Base-by-base conservation (phyloP, 495 filamentous ascomycete genomes). In the Neurospora sp. region DNA sequence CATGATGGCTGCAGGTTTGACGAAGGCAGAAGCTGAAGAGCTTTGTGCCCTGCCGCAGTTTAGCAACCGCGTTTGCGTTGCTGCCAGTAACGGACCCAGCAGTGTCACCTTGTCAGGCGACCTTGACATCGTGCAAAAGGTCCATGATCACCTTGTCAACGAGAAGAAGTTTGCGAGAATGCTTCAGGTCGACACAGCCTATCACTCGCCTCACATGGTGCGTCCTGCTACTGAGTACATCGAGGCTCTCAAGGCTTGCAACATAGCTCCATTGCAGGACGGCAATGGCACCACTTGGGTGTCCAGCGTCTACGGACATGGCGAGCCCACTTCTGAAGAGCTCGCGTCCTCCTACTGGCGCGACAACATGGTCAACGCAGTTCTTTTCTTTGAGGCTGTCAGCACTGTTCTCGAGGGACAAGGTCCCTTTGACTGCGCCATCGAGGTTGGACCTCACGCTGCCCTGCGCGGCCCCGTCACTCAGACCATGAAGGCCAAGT, bases 201-300 rank as follows among this genome's bases (percentile, higher is more conserved):
- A 92, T 72, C 90, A 91, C 75, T 89, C 88, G 0, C 84, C 83
- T 1, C 88, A 88, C 73, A 91, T 92, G 89, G 39, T 76, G 0
- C 41, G 39, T 16, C 75, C 86, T 35, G 80, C 82, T 0, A 71
- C 46, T 5, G 71, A 80, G 31, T 91, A 90, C 74, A 40, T 81
- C 18, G 46, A 81, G 31, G 69, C 72, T 1, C 69, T 87, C 38
- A 16, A 41, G 0, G 69, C 59, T 9, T 81, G 81, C 44, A 69
- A 72, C 12, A 76, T 86, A 11, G 16, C 38, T 0, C 75, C 79
- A 6, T 41, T 59, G 4, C 14, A 48, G 2, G 68, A 71, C 9
- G 77, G 78, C 5, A 80, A 78, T 20, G 76, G 71, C 11, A 79
- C 77, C 8, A 31, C 53, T 11, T 83, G 84, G 79, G 72, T 86